Conservation (phyloP, 371 early-diverging fungal species). For the Batkoa obscura region DNA sequence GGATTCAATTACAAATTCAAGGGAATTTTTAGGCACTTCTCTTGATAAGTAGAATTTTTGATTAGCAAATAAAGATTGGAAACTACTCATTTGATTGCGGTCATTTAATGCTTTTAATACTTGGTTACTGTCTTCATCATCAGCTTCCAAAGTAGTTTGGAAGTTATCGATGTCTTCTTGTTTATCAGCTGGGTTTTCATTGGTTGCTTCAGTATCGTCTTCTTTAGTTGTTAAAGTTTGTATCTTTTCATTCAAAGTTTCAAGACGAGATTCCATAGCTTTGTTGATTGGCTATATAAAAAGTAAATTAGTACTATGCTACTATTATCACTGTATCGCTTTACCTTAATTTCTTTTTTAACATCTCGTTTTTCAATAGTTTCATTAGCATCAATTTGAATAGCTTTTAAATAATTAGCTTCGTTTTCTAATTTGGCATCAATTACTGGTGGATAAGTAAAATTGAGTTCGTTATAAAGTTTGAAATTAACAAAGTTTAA, state of each 20-base stretch:
- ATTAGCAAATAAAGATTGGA: constrained; percentile 52
- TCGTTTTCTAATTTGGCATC: constrained; percentile 36
- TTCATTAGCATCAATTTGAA: constrained; percentile 28
- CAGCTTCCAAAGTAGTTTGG: constrained; percentile 6
- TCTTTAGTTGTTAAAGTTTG: neutral
- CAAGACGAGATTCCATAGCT: neutral
- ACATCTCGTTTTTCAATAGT: no score
- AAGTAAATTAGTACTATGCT: no score
- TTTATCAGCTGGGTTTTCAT: neutral
- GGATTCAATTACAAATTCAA: constrained; percentile 75
- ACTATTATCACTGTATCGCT: no score
- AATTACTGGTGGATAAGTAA: constrained; percentile 74
- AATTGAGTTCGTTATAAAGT: constrained; percentile 65
- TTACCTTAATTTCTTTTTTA: no score
- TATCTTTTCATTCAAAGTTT: neutral
- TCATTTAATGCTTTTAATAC: constrained; percentile 26
- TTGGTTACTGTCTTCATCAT: constrained; percentile 12
- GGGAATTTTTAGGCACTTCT: constrained; percentile 81
- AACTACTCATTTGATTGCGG: constrained; percentile 22
- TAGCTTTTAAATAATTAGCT: constrained; percentile 56
- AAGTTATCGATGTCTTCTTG: neutral
- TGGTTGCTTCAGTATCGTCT: constrained; percentile 6
- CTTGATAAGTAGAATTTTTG: constrained; percentile 75
- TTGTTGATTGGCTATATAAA: no score
- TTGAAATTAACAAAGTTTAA: constrained; percentile 91